These are phyloP conservation scores for Calocybe cyanea DNA, from an alignment of 768 basidiomycete genomes.

Conservation along the genomic window DNA sequence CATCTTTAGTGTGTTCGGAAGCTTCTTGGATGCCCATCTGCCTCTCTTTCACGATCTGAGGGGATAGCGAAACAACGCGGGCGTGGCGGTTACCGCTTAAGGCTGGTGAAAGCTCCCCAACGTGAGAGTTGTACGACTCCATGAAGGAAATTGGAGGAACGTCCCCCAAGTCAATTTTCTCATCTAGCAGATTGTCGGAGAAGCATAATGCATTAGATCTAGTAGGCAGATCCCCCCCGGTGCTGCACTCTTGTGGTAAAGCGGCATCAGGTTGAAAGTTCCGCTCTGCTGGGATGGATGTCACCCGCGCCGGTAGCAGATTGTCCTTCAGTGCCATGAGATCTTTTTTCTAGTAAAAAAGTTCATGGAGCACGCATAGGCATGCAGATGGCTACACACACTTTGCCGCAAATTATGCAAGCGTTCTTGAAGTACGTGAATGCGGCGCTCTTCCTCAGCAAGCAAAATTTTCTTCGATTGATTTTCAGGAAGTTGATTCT, in stretches of 20 bases:
- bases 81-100: not conserved
- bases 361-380: not conserved
- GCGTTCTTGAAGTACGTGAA: conserved; percentile 33
- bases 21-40: too few species aligned
- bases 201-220: conserved; percentile 59
- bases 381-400: conserved; percentile 20
- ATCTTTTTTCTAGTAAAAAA: conserved; percentile 21
- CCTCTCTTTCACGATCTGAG: not conserved
- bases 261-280: conserved; percentile 10
- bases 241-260: conserved; percentile 48
- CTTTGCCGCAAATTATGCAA: conserved; percentile 38
- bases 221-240: conserved; percentile 60
- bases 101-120: too few species aligned
- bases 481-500: conserved; percentile 22
- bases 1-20: too few species aligned
- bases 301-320: conserved; percentile 3
- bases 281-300: not conserved
- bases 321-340: not conserved
- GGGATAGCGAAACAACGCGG: not conserved
- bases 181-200: conserved; percentile 59
- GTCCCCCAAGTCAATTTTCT: conserved; percentile 56
- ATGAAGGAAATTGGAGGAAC: conserved; percentile 46
- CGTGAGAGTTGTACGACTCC: conserved; percentile 20
- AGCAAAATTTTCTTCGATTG: conserved; percentile 31
- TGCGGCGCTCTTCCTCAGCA: conserved; percentile 39